A percentile compares a stretch with the other conserved stretches of the same genome.
These are phyloP conservation scores for Colletotrichum neosansevieriae DNA, from an alignment of 2,329 filamentous ascomycete genomes.

Conservation along the genomic window DNA sequence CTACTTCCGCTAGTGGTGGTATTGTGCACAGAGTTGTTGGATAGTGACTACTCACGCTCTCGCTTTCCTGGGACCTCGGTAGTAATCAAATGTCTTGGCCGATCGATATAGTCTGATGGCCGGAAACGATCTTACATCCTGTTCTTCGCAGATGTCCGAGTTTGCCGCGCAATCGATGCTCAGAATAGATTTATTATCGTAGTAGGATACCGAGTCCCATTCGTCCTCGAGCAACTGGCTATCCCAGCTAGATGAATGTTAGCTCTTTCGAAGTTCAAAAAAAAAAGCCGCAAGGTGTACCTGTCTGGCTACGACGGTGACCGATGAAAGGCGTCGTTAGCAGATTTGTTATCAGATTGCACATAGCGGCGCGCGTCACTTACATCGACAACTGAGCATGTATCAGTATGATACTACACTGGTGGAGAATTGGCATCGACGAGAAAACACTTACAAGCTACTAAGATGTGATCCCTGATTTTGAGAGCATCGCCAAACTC, in stretches of 20 bases:
- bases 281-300: not conserved
- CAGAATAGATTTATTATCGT: constrained; percentile 35
- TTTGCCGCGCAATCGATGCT: constrained; percentile 56
- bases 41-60: constrained; percentile 46
- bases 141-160: constrained; percentile 53
- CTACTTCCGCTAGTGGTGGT: too few species aligned
- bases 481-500: constrained; percentile 32
- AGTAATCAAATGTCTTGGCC: constrained; percentile 50
- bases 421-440: too few species aligned
- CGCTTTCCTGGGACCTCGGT: constrained; percentile 58
- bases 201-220: constrained; percentile 37
- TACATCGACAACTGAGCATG: not conserved
- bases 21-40: constrained; percentile 41
- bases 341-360: not conserved
- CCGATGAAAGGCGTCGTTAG: not conserved
- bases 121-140: constrained; percentile 58
- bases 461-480: constrained; percentile 43
- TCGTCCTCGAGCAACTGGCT: constrained; percentile 40
- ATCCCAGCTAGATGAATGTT: constrained; percentile 19
- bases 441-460: constrained; percentile 48
- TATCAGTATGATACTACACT: not conserved
- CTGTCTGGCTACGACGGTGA: constrained; percentile 16
- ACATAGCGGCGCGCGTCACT: not conserved
- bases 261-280: too few species aligned
- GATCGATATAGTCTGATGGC: constrained; percentile 56